Conservation (phyloP, 2,329 filamentous ascomycete genomes). For the Colletotrichum acutatum region DNA sequence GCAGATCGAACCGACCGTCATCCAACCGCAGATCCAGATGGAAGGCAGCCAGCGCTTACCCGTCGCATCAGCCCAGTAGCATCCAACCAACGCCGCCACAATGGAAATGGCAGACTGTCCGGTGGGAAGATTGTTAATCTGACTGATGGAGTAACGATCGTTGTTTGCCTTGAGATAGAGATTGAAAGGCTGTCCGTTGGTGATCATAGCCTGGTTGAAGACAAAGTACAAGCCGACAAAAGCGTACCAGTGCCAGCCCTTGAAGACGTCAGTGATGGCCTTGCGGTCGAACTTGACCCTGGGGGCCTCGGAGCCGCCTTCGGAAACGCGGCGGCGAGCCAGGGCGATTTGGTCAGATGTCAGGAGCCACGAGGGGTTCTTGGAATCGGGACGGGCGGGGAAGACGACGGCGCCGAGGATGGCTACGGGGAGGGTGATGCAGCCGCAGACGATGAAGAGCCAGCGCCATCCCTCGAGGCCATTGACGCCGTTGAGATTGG, state of each 20-base stretch:
- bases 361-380: conserved; percentile 44
- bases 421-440: conserved; percentile 28
- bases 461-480: conserved; percentile 31
- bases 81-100: conserved; percentile 61
- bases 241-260: conserved; percentile 50
- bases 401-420: conserved; percentile 32
- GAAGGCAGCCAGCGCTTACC: conserved; percentile 68
- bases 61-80: conserved; percentile 75
- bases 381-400: conserved; percentile 42
- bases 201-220: conserved; percentile 61
- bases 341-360: conserved; percentile 41
- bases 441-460: conserved; percentile 33
- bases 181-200: conserved; percentile 46
- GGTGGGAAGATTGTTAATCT: conserved; percentile 67
- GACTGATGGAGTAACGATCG: conserved; percentile 54
- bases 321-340: conserved; percentile 40
- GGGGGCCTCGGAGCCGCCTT: conserved; percentile 42
- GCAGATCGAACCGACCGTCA: conserved; percentile 44
- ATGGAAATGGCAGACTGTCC: conserved; percentile 68
- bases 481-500: conserved; percentile 29
- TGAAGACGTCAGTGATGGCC: conserved; percentile 51
- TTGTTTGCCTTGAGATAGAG: conserved; percentile 59
- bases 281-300: conserved; percentile 45
- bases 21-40: conserved; percentile 21
- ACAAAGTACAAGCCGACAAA: conserved; percentile 50